These are phyloP conservation scores for Aristolochia californica DNA, from an alignment of 164 flowering plant species.

Conservation along the genomic window DNA sequence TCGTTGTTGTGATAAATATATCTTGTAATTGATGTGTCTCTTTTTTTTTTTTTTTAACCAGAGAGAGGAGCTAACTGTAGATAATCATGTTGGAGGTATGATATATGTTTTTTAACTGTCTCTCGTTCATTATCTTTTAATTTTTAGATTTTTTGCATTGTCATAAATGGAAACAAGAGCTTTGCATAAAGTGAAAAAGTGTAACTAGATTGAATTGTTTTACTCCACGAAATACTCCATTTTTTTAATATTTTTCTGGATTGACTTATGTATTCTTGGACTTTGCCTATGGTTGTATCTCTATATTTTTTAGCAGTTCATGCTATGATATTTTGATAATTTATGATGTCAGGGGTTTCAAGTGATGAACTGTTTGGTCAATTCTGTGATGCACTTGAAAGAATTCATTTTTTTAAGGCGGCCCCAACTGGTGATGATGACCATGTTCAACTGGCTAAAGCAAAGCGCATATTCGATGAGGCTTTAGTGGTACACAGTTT, in stretches of 20 bases:
- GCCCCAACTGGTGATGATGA: constrained; percentile 59
- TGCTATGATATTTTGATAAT: constrained; percentile 1
- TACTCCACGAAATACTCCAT: background rate
- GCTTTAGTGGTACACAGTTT: constrained; percentile 43
- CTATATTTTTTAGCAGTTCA: background rate
- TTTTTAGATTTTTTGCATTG: too few species aligned
- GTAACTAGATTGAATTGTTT: too few species aligned
- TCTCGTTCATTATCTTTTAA: background rate
- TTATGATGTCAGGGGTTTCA: constrained; percentile 36
- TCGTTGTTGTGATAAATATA: background rate
- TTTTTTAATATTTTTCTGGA: background rate
- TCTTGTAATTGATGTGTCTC: constrained; percentile 4
- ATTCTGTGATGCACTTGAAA: constrained; percentile 71
- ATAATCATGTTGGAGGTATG: constrained; percentile 14
- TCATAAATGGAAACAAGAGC: too few species aligned
- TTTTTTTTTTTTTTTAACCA: constrained; percentile 7
- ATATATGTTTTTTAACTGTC: background rate
- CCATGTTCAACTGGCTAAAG: constrained; percentile 47
- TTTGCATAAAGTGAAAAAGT: too few species aligned
- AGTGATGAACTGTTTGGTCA: constrained; percentile 78
- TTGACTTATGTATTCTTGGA: background rate
- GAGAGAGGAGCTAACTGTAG: constrained; percentile 9
- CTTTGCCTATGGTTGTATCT: too few species aligned
- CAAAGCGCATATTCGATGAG: constrained; percentile 50
- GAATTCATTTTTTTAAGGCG: constrained; percentile 40